Evolutionary conservation across 176 grass and related monocot species (phyloP).

Genomic region (Triticum timopheevii): DNA sequence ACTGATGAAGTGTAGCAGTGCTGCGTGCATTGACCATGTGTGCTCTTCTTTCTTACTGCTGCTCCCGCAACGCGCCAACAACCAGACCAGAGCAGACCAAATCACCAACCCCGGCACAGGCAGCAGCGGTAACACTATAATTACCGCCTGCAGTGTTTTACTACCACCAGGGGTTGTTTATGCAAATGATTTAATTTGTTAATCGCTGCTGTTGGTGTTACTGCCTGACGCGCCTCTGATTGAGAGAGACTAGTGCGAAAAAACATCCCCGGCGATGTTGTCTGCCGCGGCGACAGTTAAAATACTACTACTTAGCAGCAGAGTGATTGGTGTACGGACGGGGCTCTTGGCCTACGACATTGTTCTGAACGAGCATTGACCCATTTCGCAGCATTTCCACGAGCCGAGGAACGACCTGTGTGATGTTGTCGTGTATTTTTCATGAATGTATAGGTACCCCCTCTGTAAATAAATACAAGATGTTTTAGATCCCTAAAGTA

Average conservation of each 20-base stretch:
- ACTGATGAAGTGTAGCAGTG: too few species aligned
- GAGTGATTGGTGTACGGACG: background rate
- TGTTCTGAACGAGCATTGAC: background rate
- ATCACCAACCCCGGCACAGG: background rate
- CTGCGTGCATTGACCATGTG: background rate
- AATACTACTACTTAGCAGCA: background rate
- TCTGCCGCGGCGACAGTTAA: background rate
- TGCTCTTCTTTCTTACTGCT: too few species aligned
- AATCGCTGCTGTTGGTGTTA: fast-evolving
- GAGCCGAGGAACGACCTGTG: too few species aligned
- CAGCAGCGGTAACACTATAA: background rate
- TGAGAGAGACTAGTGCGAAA: background rate
- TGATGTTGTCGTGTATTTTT: background rate
- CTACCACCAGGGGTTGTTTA: too few species aligned
- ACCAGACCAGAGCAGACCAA: too few species aligned
- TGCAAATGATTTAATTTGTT: too few species aligned
- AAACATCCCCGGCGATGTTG: background rate
- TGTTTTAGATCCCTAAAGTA: too few species aligned
- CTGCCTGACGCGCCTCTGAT: background rate
- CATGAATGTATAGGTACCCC: too few species aligned
- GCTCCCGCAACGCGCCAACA: background rate
- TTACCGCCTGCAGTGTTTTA: background rate
- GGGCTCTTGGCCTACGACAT: background rate
- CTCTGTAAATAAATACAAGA: too few species aligned
- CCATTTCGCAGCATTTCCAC: background rate